phyloP scores from a whole-genome alignment of 768 basidiomycete species.

The Tricholoma flavovirens region DNA sequence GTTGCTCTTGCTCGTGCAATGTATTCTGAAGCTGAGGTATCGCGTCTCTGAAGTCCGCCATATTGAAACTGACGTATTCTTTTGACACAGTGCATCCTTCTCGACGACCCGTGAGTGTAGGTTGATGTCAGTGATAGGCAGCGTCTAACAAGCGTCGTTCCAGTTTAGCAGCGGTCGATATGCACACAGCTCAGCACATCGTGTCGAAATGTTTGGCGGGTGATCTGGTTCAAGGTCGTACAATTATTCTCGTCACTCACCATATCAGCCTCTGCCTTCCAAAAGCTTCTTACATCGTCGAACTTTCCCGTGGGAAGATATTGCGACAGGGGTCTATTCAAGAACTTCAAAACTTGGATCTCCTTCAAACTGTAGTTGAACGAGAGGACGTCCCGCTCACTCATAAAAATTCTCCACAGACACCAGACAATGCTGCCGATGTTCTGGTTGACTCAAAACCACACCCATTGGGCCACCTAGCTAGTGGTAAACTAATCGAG shows the following conservation, averaged over 20 bases:
- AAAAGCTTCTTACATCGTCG: slow-evolving; percentile 60
- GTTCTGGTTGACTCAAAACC: slow-evolving; percentile 1
- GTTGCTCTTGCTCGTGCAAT: slow-evolving; percentile 75
- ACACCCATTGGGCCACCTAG: slow-evolving; percentile 2
- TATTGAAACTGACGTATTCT: background rate
- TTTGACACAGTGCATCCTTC: slow-evolving; percentile 41
- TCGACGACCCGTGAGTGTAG: slow-evolving; percentile 63
- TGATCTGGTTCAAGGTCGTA: slow-evolving; percentile 54
- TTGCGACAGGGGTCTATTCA: slow-evolving; percentile 45
- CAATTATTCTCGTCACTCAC: slow-evolving; percentile 81
- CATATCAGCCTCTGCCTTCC: slow-evolving; percentile 71
- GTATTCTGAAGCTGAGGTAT: slow-evolving; percentile 63
- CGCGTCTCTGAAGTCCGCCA: background rate
- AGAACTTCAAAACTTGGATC: slow-evolving; percentile 37
- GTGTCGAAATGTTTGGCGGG: slow-evolving; percentile 61
- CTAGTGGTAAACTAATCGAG: slow-evolving; percentile 52
- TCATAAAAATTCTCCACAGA: slow-evolving; percentile 14
- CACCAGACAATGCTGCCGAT: slow-evolving; percentile 31
- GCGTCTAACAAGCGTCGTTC: background rate
- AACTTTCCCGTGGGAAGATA: slow-evolving; percentile 46
- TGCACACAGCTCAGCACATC: slow-evolving; percentile 71
- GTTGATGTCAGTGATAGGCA: slow-evolving; percentile 13
- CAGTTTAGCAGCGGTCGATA: slow-evolving; percentile 67
- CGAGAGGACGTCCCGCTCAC: slow-evolving; percentile 37
- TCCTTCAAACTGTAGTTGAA: slow-evolving; percentile 41